phyloP scores from a whole-genome alignment of 2,329 filamentous ascomycete genomes.

The Stachybotrys echinatus region DNA sequence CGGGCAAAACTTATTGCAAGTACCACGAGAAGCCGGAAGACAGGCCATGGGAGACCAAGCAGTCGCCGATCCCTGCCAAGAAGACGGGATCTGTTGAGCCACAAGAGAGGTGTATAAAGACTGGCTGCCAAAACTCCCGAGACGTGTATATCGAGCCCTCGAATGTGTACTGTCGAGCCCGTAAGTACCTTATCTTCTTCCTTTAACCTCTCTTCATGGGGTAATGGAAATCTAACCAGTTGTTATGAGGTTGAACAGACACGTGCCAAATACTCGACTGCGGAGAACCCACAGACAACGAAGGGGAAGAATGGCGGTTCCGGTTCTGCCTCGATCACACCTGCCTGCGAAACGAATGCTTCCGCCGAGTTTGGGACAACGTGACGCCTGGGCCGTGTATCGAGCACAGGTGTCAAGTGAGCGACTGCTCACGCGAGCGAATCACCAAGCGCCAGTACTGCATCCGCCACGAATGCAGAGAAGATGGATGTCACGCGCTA shows the following conservation, averaged over 20 bases:
- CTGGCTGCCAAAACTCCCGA: neutral
- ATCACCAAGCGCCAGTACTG: neutral
- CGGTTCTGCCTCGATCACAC: neutral
- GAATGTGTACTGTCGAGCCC: neutral
- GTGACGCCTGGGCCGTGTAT: neutral
- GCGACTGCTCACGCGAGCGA: neutral
- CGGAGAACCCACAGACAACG: neutral
- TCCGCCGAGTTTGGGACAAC: neutral
- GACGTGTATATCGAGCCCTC: neutral
- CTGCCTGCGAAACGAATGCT: neutral
- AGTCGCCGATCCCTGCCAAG: too few relatives aligned
- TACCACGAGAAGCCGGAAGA: neutral
- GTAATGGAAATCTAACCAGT: neutral
- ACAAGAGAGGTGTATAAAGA: neutral
- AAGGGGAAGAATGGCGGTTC: neutral
- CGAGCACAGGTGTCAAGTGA: neutral
- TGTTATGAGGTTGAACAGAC: neutral
- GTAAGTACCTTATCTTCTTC: neutral
- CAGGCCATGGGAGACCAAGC: too few relatives aligned
- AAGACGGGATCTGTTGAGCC: too few relatives aligned
- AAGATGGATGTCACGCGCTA: neutral
- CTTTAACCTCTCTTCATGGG: too few relatives aligned
- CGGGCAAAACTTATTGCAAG: neutral
- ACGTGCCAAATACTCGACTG: neutral
- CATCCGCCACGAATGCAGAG: neutral